Conservation (phyloP, 257 asterid species). For the Nicotiana otophora region DNA sequence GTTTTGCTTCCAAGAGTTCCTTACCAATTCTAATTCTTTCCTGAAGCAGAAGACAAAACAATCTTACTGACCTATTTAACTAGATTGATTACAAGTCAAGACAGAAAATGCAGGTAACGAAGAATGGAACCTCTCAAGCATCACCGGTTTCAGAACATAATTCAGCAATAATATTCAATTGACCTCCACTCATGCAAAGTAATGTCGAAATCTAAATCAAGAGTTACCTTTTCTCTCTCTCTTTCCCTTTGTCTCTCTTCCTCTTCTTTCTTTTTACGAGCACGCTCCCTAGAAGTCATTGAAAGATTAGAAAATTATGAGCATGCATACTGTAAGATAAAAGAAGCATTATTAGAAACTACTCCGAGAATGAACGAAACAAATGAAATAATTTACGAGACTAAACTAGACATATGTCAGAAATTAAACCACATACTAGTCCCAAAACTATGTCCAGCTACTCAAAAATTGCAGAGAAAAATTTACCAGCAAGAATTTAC, state of each 20-base stretch:
- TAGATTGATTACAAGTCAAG: not conserved
- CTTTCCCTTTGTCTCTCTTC: constrained; percentile 83
- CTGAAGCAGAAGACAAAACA: constrained; percentile 38
- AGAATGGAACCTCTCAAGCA: not conserved
- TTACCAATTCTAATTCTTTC: constrained; percentile 85
- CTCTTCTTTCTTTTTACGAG: constrained; percentile 95
- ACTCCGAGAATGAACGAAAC: not conserved
- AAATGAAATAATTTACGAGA: not conserved
- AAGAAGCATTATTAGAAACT: not conserved
- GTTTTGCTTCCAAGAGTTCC: constrained; percentile 94
- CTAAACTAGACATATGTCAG: not conserved
- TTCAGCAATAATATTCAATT: not conserved
- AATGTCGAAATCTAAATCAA: not conserved
- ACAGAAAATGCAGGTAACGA: not conserved
- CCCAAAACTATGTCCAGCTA: not conserved
- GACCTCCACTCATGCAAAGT: not conserved
- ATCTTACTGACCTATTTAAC: constrained; percentile 7
- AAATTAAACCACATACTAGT: not conserved
- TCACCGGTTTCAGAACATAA: not conserved
- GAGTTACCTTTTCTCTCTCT: constrained; percentile 78
- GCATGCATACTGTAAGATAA: not conserved
- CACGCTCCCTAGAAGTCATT: constrained; percentile 60
- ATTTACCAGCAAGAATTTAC: constrained; percentile 25
- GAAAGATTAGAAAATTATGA: not conserved
- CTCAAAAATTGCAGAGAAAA: not conserved